Evolutionary conservation across 495 filamentous ascomycete genomes (phyloP).

Genomic region (Talaromyces stipitatus): DNA sequence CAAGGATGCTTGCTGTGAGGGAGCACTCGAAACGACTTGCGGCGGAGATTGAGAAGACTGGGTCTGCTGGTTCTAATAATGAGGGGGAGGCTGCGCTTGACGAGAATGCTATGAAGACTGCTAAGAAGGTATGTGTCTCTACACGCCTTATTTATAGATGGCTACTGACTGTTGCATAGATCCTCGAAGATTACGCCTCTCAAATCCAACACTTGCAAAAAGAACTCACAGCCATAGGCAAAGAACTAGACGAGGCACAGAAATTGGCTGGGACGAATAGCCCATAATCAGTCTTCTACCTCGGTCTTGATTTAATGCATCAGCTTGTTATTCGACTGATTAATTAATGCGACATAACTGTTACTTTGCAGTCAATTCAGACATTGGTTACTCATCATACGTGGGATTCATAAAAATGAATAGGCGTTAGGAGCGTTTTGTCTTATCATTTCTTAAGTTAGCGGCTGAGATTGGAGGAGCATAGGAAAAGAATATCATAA

Average conservation of each 20-base stretch:
- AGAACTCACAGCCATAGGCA: constrained; percentile 68
- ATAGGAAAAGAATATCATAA: neutral
- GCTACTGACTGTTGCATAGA: constrained; percentile 39
- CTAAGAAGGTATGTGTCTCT: constrained; percentile 65
- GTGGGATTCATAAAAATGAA: neutral
- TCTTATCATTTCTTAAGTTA: neutral
- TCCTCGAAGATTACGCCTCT: constrained; percentile 81
- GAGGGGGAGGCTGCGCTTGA: constrained; percentile 52
- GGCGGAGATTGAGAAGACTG: constrained; percentile 65
- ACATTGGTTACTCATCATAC: neutral
- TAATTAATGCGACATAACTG: neutral
- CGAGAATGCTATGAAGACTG: constrained; percentile 69
- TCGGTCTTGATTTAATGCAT: neutral
- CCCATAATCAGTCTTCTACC: neutral
- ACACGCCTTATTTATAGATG: neutral
- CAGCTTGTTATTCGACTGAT: neutral
- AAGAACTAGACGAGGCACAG: constrained; percentile 74
- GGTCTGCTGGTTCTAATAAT: constrained; percentile 35
- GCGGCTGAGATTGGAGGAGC: neutral
- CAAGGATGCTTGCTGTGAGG: constrained; percentile 76
- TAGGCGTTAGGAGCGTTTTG: constrained; percentile 5
- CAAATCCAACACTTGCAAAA: constrained; percentile 81
- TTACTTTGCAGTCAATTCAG: neutral
- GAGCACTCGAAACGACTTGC: constrained; percentile 73
- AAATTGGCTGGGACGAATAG: constrained; percentile 20